Base-by-base conservation (phyloP, 805 yeast species). In the Yarrowia sp. region DNA sequence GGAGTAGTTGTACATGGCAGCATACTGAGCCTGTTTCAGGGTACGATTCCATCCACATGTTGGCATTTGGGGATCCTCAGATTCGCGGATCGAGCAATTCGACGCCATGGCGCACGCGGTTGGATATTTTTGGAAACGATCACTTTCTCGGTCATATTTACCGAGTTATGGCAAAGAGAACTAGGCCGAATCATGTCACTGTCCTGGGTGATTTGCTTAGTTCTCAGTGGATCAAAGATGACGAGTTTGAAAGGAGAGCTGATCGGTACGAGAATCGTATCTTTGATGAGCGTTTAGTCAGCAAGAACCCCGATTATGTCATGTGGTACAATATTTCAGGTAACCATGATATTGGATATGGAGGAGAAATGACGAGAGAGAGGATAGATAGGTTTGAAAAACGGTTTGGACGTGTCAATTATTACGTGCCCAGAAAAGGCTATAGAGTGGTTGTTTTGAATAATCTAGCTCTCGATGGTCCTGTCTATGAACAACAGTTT, bases 61-160 rank as follows among this genome's bases (percentile, higher is more conserved):
- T 92, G 68, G 88, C 96, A 6, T 87, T 92, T 74, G 99, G 98
- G 7, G 99, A 95, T 72, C 99, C 99, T 0, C 99, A 95, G 77
- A 92, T 95, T 74, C 89, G 93, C 67, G 99, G 99, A 1, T 84
- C 86, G 69, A 86, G 90, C 88, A 83, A 82, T 8, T 77, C 80
- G 31, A 88, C 96, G 0, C 84, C 87, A 13, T 85, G 86, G 71
- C 79, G 90, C 66, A 88, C 89, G 66, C 76, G 90, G 61, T 77
- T 95, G 31, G 99, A 95, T 73, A 88, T 89, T 65, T 88, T 76
- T 72, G 99, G 97, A 1, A 95, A 95, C 77, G 99, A 95, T 77
- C 82, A 84, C 69, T 95, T 87, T 72, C 77, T 95, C 67, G 96
- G 96, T 1, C 98, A 92, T 71, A 87, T 93, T 28, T 91, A 87